A percentile compares a stretch with the other conserved stretches of the same genome.
These are phyloP conservation scores for Leersia perrieri DNA, from an alignment of 176 grass and related monocot genomes.

Conservation along the genomic window DNA sequence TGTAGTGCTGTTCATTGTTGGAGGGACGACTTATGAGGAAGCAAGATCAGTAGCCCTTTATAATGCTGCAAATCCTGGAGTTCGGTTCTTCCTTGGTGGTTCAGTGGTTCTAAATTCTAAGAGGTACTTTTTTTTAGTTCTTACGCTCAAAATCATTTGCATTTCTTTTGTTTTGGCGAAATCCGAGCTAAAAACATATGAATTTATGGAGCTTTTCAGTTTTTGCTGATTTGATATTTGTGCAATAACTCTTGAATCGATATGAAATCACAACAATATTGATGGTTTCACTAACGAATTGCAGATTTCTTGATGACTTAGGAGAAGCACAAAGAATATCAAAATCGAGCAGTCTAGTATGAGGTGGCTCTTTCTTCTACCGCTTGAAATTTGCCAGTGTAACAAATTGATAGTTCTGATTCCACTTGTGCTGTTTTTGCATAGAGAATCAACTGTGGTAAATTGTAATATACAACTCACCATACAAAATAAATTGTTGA, in stretches of 20 bases:
- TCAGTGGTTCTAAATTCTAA: conserved; percentile 89
- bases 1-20: conserved; percentile 96
- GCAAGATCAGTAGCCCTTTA: conserved; percentile 78
- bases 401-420: conserved; percentile 25
- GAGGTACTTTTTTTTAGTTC: conserved; percentile 39
- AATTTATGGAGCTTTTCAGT: background rate
- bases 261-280: background rate
- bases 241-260: background rate
- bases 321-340: conserved; percentile 89
- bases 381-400: conserved; percentile 9
- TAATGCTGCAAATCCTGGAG: conserved; percentile 75
- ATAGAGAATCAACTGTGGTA: conserved; percentile 6
- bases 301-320: conserved; percentile 91
- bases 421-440: conserved; percentile 16
- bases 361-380: background rate
- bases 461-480: conserved; percentile 26
- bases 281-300: conserved; percentile 18
- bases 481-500: conserved; percentile 1
- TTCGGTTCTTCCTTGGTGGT: conserved; percentile 93
- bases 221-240: background rate
- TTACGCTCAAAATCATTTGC: background rate
- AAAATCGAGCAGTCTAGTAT: conserved; percentile 63
- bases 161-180: no score
- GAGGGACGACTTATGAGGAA: conserved; percentile 96
- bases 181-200: no score